Conservation (phyloP, 2,329 filamentous ascomycete species). For the Fusarium pseudocircinatum region DNA sequence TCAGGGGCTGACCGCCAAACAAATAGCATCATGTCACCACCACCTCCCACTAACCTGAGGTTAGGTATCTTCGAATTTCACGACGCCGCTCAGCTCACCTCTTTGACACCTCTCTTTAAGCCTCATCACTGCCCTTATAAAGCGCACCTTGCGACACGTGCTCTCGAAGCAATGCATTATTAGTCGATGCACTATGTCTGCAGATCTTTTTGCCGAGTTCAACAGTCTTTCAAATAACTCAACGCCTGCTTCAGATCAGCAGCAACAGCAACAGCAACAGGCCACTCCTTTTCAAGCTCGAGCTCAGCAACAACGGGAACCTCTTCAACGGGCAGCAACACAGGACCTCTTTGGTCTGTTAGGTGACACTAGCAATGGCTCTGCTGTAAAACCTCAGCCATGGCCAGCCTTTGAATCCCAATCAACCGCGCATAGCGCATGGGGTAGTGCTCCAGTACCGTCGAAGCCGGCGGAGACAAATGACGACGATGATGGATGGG, state of each 20-base stretch:
- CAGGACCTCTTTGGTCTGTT: constrained; percentile 44
- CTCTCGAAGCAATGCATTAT: constrained; percentile 23
- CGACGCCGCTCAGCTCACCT: not conserved
- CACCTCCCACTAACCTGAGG: not conserved
- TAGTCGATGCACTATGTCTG: constrained; percentile 61
- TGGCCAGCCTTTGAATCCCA: constrained; percentile 47
- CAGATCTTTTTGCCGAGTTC: constrained; percentile 73
- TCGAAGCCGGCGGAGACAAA: constrained; percentile 33
- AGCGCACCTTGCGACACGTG: constrained; percentile 8
- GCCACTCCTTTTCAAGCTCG: constrained; percentile 21
- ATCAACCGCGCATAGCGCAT: constrained; percentile 27
- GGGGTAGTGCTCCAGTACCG: constrained; percentile 26
- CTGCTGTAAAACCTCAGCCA: constrained; percentile 35
- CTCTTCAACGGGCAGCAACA: constrained; percentile 25
- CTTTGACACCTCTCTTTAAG: not conserved
- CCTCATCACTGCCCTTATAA: not conserved
- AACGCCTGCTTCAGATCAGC: constrained; percentile 41
- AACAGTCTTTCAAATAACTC: constrained; percentile 57
- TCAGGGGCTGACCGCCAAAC: constrained; percentile 30
- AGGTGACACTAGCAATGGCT: constrained; percentile 23
- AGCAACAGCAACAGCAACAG: constrained; percentile 8
- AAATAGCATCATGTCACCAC: constrained; percentile 13
- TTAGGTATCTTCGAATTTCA: constrained; percentile 10
- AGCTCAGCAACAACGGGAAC: constrained; percentile 10
- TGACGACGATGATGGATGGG: constrained; percentile 72